These are phyloP conservation scores for Arthrobotrys iridis DNA, from an alignment of 2,329 filamentous ascomycete species.

Conservation along the genomic window DNA sequence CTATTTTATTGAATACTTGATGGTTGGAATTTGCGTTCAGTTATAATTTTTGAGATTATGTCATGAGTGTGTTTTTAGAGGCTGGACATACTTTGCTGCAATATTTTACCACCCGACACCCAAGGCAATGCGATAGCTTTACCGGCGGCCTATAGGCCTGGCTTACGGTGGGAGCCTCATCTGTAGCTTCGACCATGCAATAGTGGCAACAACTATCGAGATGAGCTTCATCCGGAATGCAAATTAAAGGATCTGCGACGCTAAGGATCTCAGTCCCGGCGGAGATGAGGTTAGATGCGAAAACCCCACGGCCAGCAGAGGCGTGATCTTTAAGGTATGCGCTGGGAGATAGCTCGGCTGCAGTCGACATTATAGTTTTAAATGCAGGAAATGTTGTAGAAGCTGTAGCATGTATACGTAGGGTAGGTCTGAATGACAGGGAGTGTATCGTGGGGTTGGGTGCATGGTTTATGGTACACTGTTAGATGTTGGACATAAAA, in stretches of 20 bases:
- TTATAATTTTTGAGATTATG: neutral
- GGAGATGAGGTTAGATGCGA: conserved; percentile 65
- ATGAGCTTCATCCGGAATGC: conserved; percentile 67
- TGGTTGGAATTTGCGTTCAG: conserved; percentile 24
- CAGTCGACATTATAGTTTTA: conserved; percentile 25
- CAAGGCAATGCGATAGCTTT: conserved; percentile 67
- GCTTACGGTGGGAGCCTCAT: conserved; percentile 21
- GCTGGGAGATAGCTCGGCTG: conserved; percentile 22
- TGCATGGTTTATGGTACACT: neutral
- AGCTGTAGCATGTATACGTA: neutral
- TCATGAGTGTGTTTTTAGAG: neutral
- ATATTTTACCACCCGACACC: conserved; percentile 70
- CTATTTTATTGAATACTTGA: conserved; percentile 60
- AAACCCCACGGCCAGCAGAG: conserved; percentile 67
- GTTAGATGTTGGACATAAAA: neutral
- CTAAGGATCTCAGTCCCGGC: conserved; percentile 66
- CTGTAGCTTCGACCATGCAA: conserved; percentile 65
- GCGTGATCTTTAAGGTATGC: conserved; percentile 41
- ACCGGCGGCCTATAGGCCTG: conserved; percentile 54
- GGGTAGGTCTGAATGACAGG: neutral
- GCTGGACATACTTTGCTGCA: conserved; percentile 67
- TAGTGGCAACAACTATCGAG: conserved; percentile 69
- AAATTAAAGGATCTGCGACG: conserved; percentile 67
- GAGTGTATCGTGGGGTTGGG: neutral
- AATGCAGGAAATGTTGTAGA: neutral